Conservation (phyloP, 768 basidiomycete species). For the Trichaptum fuscoviolaceum region DNA sequence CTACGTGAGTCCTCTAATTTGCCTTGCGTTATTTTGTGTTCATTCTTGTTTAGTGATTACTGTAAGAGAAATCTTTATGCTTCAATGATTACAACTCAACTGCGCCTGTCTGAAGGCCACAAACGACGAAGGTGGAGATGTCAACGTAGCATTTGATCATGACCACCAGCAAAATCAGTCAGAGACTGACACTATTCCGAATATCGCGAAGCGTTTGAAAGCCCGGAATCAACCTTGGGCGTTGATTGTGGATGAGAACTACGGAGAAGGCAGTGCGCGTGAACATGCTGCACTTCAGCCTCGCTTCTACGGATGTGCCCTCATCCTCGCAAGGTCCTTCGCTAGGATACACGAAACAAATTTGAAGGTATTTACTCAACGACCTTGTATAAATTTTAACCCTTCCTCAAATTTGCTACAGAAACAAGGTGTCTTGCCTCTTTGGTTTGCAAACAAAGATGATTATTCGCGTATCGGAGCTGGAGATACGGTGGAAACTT, state of each 20-base stretch:
- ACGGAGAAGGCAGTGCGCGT: slow-evolving; percentile 95
- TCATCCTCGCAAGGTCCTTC: slow-evolving; percentile 90
- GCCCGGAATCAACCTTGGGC: slow-evolving; percentile 85
- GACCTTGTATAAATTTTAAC: neutral
- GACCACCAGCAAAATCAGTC: slow-evolving; percentile 40
- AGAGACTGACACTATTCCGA: slow-evolving; percentile 77
- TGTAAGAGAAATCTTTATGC: slow-evolving; percentile 24
- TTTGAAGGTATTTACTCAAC: slow-evolving; percentile 57
- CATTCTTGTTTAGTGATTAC: slow-evolving; percentile 65
- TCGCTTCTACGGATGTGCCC: slow-evolving; percentile 82
- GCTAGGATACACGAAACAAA: slow-evolving; percentile 99
- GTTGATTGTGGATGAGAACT: slow-evolving; percentile 91
- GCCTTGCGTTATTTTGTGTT: slow-evolving; percentile 2
- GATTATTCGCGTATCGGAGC: slow-evolving; percentile 83
- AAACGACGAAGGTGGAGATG: slow-evolving; percentile 91
- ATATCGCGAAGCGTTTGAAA: slow-evolving; percentile 86
- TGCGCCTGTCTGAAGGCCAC: slow-evolving; percentile 48
- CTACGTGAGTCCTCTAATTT: slow-evolving; percentile 50
- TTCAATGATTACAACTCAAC: slow-evolving; percentile 13
- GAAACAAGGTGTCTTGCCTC: slow-evolving; percentile 97
- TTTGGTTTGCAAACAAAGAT: slow-evolving; percentile 86
- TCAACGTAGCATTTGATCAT: slow-evolving; percentile 87
- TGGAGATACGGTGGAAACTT: slow-evolving; percentile 78
- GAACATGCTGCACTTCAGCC: slow-evolving; percentile 98
- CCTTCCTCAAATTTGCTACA: slow-evolving; percentile 27